These are phyloP conservation scores for Penicillium steckii DNA, from an alignment of 495 filamentous ascomycete genomes.

Conservation along the genomic window DNA sequence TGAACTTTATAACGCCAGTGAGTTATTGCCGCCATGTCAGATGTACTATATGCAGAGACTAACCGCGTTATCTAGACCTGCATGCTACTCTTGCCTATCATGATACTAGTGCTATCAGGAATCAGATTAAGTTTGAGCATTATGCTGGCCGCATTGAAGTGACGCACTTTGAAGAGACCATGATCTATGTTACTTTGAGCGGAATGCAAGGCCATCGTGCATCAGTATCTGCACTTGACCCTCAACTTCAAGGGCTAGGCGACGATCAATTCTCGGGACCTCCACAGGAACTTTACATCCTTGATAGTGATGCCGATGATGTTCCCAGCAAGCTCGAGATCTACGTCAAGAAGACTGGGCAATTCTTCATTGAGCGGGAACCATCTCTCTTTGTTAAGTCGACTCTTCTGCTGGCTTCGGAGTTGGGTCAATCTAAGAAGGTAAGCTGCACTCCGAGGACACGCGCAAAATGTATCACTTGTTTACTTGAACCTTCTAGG, in stretches of 20 bases:
- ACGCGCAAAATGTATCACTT: not conserved
- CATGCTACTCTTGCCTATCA: slow-evolving; percentile 68
- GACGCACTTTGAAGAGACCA: slow-evolving; percentile 63
- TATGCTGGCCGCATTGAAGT: slow-evolving; percentile 64
- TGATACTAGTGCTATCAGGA: slow-evolving; percentile 59
- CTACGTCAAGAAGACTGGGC: slow-evolving; percentile 67
- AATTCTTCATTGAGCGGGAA: slow-evolving; percentile 62
- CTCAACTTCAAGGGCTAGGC: slow-evolving; percentile 53
- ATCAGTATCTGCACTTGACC: slow-evolving; percentile 48
- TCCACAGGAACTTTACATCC: slow-evolving; percentile 50
- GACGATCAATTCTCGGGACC: slow-evolving; percentile 43
- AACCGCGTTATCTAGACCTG: slow-evolving; percentile 43
- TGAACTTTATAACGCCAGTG: slow-evolving; percentile 66
- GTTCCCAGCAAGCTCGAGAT: slow-evolving; percentile 63
- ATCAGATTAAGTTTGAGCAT: slow-evolving; percentile 53
- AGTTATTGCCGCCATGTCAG: slow-evolving; percentile 10
- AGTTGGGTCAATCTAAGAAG: slow-evolving; percentile 54
- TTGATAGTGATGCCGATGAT: slow-evolving; percentile 68
- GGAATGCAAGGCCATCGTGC: slow-evolving; percentile 46
- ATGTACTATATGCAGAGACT: slow-evolving; percentile 2
- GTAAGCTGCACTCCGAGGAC: slow-evolving; percentile 21
- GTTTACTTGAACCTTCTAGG: slow-evolving; percentile 29
- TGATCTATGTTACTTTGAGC: slow-evolving; percentile 50
- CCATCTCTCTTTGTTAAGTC: slow-evolving; percentile 65
- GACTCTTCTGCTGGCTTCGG: slow-evolving; percentile 60